Conservation (phyloP, 495 filamentous ascomycete genomes). For the Neurospora sp. region DNA sequence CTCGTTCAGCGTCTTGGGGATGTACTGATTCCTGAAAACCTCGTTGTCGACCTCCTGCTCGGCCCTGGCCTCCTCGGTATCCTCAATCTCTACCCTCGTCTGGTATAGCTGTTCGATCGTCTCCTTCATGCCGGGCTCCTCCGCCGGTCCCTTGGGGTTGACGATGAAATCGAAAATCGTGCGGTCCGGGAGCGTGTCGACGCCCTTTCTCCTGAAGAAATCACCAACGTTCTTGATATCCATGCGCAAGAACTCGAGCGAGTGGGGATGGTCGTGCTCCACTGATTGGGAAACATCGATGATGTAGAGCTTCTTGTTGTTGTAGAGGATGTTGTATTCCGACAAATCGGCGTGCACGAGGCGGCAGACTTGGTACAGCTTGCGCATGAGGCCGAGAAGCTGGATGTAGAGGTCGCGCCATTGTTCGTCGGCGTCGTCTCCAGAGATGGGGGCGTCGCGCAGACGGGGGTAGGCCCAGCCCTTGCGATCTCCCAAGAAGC, state of each 20-base stretch:
- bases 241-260: slow-evolving; percentile 87
- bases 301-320: slow-evolving; percentile 72
- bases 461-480: slow-evolving; percentile 80
- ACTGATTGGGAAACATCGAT: slow-evolving; percentile 97
- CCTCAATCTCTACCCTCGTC: slow-evolving; percentile 16
- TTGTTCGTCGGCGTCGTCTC: slow-evolving; percentile 54
- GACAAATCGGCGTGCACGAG: slow-evolving; percentile 94
- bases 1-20: slow-evolving; percentile 85
- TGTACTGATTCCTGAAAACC: slow-evolving; percentile 91
- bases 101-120: slow-evolving; percentile 39
- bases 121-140: slow-evolving; percentile 34
- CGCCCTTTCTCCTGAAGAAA: slow-evolving; percentile 79
- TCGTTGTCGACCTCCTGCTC: slow-evolving; percentile 66
- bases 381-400: slow-evolving; percentile 77
- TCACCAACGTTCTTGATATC: slow-evolving; percentile 93
- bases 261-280: slow-evolving; percentile 88
- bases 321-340: slow-evolving; percentile 94
- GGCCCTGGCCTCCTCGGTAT: slow-evolving; percentile 36
- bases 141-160: slow-evolving; percentile 37
- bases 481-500: slow-evolving; percentile 77
- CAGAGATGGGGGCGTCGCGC: slow-evolving; percentile 35
- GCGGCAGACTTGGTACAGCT: slow-evolving; percentile 78
- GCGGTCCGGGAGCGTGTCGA: slow-evolving; percentile 65
- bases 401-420: slow-evolving; percentile 76
- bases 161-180: slow-evolving; percentile 73